Conservation (phyloP, 2,329 filamentous ascomycete genomes). For the Ophiostoma perfectum region DNA sequence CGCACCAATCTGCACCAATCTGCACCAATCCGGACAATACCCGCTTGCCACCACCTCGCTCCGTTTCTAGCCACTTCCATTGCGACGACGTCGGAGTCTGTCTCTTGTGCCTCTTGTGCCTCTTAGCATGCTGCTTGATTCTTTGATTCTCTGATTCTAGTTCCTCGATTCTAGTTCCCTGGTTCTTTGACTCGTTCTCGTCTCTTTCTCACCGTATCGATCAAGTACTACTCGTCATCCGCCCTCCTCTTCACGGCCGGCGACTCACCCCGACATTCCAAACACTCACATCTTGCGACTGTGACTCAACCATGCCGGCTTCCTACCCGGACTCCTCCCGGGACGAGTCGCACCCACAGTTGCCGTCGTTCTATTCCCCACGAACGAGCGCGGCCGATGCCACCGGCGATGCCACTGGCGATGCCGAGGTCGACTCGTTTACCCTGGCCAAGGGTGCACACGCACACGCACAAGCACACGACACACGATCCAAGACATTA, state of each 20-base stretch:
- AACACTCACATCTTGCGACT: background rate
- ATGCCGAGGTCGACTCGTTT: conserved; percentile 24
- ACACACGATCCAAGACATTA: background rate
- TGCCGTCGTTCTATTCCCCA: conserved; percentile 26
- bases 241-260: background rate
- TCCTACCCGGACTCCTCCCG: background rate
- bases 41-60: conserved; percentile 2
- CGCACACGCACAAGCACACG: background rate
- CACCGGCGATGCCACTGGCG: conserved; percentile 17
- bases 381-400: conserved; percentile 23
- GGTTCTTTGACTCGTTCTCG: too few relatives aligned
- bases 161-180: too few relatives aligned
- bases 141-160: background rate
- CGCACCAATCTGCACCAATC: background rate
- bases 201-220: too few relatives aligned
- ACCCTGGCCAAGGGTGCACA: conserved; percentile 7
- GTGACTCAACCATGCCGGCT: conserved; percentile 11
- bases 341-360: conserved; percentile 2
- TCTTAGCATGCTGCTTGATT: background rate
- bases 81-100: background rate
- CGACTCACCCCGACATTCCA: background rate
- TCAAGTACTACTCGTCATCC: too few relatives aligned
- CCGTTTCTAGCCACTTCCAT: conserved; percentile 12
- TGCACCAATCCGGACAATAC: conserved; percentile 6
- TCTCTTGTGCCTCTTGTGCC: background rate